Conservation (phyloP, 1,139 yeast species). For the Torulaspora globosa region DNA sequence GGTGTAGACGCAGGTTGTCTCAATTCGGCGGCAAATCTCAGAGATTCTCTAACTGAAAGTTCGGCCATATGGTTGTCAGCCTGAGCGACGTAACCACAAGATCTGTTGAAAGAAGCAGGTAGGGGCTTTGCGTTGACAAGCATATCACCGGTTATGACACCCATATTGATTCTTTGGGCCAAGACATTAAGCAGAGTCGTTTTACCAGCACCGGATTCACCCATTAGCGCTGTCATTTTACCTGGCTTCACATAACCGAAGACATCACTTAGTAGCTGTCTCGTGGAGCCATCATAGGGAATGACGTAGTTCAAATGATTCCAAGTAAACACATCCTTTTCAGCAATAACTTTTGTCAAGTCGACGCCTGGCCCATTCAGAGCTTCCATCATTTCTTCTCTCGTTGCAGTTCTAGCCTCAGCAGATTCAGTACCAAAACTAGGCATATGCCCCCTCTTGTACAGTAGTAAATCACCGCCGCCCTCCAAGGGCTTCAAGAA, state of each 20-base stretch:
- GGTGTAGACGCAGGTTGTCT: conserved; percentile 52
- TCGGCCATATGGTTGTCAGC: conserved; percentile 59
- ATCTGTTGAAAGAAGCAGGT: conserved; percentile 52
- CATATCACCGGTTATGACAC: conserved; percentile 62
- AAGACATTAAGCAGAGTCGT: conserved; percentile 58
- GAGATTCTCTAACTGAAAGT: conserved; percentile 57
- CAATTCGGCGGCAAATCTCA: conserved; percentile 56
- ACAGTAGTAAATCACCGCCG: conserved; percentile 57
- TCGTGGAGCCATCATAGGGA: conserved; percentile 47
- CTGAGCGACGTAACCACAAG: conserved; percentile 65
- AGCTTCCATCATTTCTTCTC: conserved; percentile 44
- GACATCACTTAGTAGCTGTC: conserved; percentile 50
- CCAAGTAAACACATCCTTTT: conserved; percentile 51
- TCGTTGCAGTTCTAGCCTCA: conserved; percentile 43
- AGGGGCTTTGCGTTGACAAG: conserved; percentile 54
- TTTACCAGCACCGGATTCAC: conserved; percentile 69
- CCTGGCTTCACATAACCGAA: conserved; percentile 68
- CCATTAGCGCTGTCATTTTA: conserved; percentile 60
- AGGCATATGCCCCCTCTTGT: conserved; percentile 54
- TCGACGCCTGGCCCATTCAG: conserved; percentile 43
- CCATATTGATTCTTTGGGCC: conserved; percentile 56
- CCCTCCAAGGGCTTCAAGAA: conserved; percentile 48
- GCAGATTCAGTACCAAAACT: conserved; percentile 40
- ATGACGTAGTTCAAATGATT: conserved; percentile 50
- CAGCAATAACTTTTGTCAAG: conserved; percentile 38